Percentiles rank a stretch among this genome's conserved stretches.
Evolutionary conservation across 1,284 basidiomycete genomes (phyloP).

Genomic region (Pseudozyma tsukubaensis): DNA sequence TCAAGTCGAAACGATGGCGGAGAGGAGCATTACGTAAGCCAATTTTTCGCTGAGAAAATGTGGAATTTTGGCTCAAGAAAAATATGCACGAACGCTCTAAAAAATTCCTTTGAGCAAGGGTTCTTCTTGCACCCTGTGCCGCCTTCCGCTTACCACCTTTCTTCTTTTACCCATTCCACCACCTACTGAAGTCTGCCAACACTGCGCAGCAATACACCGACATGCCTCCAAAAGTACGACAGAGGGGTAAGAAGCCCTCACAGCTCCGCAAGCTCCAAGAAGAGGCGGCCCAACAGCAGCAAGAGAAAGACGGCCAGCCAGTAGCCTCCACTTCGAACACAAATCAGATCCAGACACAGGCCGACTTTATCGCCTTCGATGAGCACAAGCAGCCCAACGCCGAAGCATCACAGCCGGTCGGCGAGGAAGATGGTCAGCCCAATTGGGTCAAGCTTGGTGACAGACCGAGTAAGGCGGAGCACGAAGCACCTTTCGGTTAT

Average conservation of each 20-base stretch:
- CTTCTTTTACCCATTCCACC: not conserved
- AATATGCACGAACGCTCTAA: slow-evolving; percentile 8
- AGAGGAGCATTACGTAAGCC: slow-evolving; percentile 51
- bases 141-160: not conserved
- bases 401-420: not conserved
- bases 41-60: slow-evolving; percentile 2
- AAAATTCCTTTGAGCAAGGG: slow-evolving; percentile 20
- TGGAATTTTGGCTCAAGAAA: slow-evolving; percentile 22
- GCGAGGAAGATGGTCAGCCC: slow-evolving; percentile 17
- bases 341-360: slow-evolving; percentile 27
- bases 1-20: too few relatives aligned
- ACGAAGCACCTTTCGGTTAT: slow-evolving; percentile 61
- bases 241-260: slow-evolving; percentile 53
- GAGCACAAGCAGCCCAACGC: slow-evolving; percentile 14
- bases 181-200: not conserved
- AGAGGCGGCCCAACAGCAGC: slow-evolving; percentile 11
- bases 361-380: slow-evolving; percentile 33
- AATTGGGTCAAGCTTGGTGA: slow-evolving; percentile 46
- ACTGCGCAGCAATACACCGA: not conserved
- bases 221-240: slow-evolving; percentile 45
- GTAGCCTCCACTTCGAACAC: slow-evolving; percentile 14
- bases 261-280: slow-evolving; percentile 39
- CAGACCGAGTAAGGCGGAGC: slow-evolving; percentile 34
- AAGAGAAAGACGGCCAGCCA: slow-evolving; percentile 19
- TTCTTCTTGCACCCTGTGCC: not conserved